These are phyloP conservation scores for Cornus kousa DNA, from an alignment of 148 eudicot species.

Conservation along the genomic window DNA sequence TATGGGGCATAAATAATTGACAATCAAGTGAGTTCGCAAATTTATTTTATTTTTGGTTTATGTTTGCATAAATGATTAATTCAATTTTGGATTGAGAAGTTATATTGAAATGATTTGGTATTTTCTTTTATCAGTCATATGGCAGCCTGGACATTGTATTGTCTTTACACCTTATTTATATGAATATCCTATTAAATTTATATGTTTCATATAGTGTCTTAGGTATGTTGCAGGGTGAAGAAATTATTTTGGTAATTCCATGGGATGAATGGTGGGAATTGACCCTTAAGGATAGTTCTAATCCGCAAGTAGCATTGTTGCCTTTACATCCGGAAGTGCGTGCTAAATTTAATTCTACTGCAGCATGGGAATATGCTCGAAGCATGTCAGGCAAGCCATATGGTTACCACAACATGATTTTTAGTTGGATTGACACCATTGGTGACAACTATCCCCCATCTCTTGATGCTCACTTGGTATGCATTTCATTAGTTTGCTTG, in stretches of 20 bases:
- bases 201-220: background rate
- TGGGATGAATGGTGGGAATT: conserved; percentile 99
- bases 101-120: background rate
- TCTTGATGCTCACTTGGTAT: conserved; percentile 99
- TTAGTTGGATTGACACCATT: conserved; percentile 98
- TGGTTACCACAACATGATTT: conserved; percentile 99
- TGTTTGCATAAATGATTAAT: background rate
- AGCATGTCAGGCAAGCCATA: conserved; percentile 98
- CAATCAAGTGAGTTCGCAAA: too few species aligned
- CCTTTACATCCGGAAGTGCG: conserved; percentile 92
- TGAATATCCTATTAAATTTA: background rate
- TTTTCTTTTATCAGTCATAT: background rate
- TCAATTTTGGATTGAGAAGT: background rate
- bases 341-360: conserved; percentile 72
- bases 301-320: conserved; percentile 89
- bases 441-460: conserved; percentile 97
- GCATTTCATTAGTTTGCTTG: background rate
- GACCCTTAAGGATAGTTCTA: conserved; percentile 76
- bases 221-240: conserved; percentile 72
- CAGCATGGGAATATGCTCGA: conserved; percentile 97
- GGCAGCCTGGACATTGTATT: background rate
- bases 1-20: too few species aligned
- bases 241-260: conserved; percentile 80
- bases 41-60: too few species aligned
- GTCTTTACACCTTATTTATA: background rate